phyloP scores from a whole-genome alignment of 345 rosid genomes.

The Dovyalis caffra region DNA sequence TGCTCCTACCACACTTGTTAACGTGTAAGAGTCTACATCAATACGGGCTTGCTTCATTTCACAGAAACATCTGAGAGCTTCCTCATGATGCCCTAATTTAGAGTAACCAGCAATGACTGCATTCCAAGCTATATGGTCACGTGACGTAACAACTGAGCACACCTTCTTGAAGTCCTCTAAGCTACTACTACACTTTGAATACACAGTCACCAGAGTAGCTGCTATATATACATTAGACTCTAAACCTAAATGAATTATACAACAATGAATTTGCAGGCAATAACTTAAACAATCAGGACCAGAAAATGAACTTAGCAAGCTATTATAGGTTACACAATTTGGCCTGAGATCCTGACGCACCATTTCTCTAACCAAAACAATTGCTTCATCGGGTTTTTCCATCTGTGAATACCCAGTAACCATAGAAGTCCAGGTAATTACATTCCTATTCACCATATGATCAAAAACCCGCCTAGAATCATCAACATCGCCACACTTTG shows the following conservation, averaged over 20 bases:
- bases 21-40: constrained; percentile 28
- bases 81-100: constrained; percentile 25
- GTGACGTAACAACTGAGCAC: constrained; percentile 9
- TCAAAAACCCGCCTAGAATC: constrained; percentile 26
- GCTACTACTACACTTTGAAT: constrained; percentile 26
- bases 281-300: constrained; percentile 16
- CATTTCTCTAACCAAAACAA: constrained; percentile 34
- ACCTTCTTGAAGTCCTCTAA: constrained; percentile 30
- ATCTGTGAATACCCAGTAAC: constrained; percentile 27
- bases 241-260: constrained; percentile 28
- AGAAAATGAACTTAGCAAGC: constrained; percentile 34
- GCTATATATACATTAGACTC: constrained; percentile 24
- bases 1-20: constrained; percentile 33
- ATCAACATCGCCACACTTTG: constrained; percentile 23
- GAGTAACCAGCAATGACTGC: constrained; percentile 37
- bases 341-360: constrained; percentile 10
- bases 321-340: constrained; percentile 29
- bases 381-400: constrained; percentile 28
- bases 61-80: constrained; percentile 25
- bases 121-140: constrained; percentile 41
- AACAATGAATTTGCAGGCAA: constrained; percentile 42
- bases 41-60: constrained; percentile 32
- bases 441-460: constrained; percentile 24
- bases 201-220: constrained; percentile 30
- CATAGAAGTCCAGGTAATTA: constrained; percentile 38